Base-by-base conservation (phyloP, 345 rosid genomes). In the Iberis pinnata region DNA sequence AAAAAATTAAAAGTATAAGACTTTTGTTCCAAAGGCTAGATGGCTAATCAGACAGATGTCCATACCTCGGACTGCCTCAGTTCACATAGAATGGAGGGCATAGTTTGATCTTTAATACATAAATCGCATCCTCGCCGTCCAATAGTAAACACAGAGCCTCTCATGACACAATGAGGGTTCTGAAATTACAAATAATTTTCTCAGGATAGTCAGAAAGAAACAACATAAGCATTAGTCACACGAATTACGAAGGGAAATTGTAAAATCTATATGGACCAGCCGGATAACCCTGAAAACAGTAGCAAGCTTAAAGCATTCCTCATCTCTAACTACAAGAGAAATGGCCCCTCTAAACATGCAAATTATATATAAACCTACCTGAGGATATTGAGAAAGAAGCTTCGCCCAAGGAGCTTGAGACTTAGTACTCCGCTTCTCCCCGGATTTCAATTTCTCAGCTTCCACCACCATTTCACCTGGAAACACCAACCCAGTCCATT, bases 361-460 rank as follows among this genome's bases (percentile, higher is more conserved):
- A 25, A 57, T 39, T n/a, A 63, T 2, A 35, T 22, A 64, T 4
- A 45, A 11, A 68, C 61, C 27, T 12, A 81, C 99, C 95, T 81
- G 82, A n/a, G 86, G 53, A 54, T 68, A 80, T 80, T 88, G 88
- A 4, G 97, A 88, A 58, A 92, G 82, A 43, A 92, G 86, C 67
- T 82, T 84, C 10, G 82, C 99, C 99, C 99, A 92, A 15, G 90
- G 86, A 65, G 62, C 65, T n/a, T n/a, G n/a, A n/a, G n/a, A n/a
- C 53, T 76, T 80, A 16, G 75, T 58, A 49, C 4, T 20, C 52
- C 62, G 44, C 62, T 67, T 67, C 67, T 60, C 60, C 1, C 19
- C 29, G 10, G 66, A 32, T 41, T 67, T 67, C 2, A 62, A 24
- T 31, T 67, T 67, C 8, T 60, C 61, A 18, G 58, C 32, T 10